Evolutionary conservation across 805 yeast genomes (phyloP), one percentile per base, ranked within the genome.

Genomic region (Kluyveromyces aestuarii): DNA sequence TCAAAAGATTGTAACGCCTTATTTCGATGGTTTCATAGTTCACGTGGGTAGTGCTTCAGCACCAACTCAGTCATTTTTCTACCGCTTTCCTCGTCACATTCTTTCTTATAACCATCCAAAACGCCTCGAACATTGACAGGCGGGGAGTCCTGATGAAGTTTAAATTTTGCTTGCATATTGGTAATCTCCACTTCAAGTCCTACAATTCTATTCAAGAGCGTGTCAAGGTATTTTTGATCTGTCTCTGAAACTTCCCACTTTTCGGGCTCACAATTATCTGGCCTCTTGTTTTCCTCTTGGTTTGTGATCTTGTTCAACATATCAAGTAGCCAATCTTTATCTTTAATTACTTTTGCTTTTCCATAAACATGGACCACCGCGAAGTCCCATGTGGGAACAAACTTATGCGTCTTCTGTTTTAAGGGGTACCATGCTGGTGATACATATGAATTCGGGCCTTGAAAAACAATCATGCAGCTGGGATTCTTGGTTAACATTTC

Each of bases 321-420:
- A 0, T 61, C 50, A 39, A 73, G 54, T 9, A 80, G 69, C 67
- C 74, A 77, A 16, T 68, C 74, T 21, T 61, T 57, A 45, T 73
- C 75, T 46, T 75, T 79, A 14, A 77, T 58, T 25, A 74, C 51
- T 25, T 51, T 66, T 9, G 82, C 72, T 27, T 61, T 72, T 3
- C 87, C 87, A 49, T 74, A 67, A 40, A 75, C 67, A 56, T 82
- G 85, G 33, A 76, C 80, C 4, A 76, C 64, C 2, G 76, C 79
- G 62, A 74, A 81, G 59, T 78, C 81, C 86, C 86, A 82, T 1
- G 87, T 81, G 16, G 87, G 85, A n/a, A 81, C 87, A 40, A 71
- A 72, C 57, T 79, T 81, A 52, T 79, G 82, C 33, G 82, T 76
- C 44, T 70, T 70, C 43, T 71, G 64, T 64, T 81, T 81, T 18